phyloP scores from a whole-genome alignment of 2,329 filamentous ascomycete genomes.

The Boeremia lycopersici region DNA sequence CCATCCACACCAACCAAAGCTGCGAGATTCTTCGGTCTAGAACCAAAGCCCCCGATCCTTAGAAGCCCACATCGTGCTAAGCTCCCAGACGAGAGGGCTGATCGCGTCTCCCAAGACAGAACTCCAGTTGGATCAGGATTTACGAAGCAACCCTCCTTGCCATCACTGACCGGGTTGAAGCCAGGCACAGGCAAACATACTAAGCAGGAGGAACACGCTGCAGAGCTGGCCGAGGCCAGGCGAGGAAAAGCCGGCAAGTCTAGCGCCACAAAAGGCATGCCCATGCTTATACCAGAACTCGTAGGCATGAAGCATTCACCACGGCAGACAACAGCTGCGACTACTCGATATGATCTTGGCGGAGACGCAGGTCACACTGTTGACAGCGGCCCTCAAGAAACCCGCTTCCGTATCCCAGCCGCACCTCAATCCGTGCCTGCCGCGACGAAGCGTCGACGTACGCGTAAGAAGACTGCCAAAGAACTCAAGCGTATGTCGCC shows the following conservation, averaged over 20 bases:
- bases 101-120: not conserved
- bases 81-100: constrained; percentile 4
- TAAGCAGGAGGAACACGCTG: constrained; percentile 19
- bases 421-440: constrained; percentile 6
- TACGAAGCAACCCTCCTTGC: constrained; percentile 1
- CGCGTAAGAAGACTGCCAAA: constrained; percentile 22
- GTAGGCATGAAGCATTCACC: constrained; percentile 10
- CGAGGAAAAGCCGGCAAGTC: not conserved
- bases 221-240: constrained; percentile 13
- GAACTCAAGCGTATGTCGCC: constrained; percentile 29
- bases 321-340: not conserved
- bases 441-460: constrained; percentile 10
- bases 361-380: constrained; percentile 8
- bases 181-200: constrained; percentile 6
- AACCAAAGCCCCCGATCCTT: not conserved
- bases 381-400: constrained; percentile 10
- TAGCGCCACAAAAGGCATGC: constrained; percentile 20
- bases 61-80: not conserved
- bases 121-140: constrained; percentile 11
- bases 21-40: constrained; percentile 27
- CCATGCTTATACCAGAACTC: constrained; percentile 20
- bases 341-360: not conserved
- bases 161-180: constrained; percentile 8
- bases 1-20: constrained; percentile 30
- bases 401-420: not conserved